phyloP scores from a whole-genome alignment of 306 rosid species.

The Vigna nakashimae region DNA sequence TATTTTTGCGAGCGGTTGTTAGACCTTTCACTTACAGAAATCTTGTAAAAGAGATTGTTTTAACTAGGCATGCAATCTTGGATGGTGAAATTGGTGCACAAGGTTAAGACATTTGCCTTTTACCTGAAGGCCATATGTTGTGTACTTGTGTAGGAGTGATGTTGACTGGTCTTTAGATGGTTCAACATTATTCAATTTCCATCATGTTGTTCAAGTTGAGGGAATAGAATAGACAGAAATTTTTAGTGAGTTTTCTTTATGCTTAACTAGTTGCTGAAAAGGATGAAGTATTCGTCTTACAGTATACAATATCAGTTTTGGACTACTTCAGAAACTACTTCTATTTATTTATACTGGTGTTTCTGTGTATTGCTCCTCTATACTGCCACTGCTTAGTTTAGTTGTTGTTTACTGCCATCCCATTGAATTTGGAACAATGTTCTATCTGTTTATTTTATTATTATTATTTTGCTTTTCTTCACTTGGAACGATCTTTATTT shows the following conservation, averaged over 20 bases:
- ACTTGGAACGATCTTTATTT: no score
- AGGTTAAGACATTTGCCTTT: slow-evolving; percentile 37
- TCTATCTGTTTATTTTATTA: not conserved
- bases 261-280: slow-evolving; percentile 36
- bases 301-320: slow-evolving; percentile 20
- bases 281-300: slow-evolving; percentile 3
- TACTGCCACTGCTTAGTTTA: not conserved
- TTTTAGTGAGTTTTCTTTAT: slow-evolving; percentile 1
- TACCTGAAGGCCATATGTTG: slow-evolving; percentile 11
- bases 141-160: slow-evolving; percentile 21
- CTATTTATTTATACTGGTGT: not conserved
- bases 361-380: not conserved
- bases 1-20: slow-evolving; percentile 79
- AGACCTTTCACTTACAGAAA: slow-evolving; percentile 78
- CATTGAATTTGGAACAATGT: not conserved
- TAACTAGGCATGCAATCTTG: slow-evolving; percentile 89
- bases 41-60: slow-evolving; percentile 91
- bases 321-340: slow-evolving; percentile 15
- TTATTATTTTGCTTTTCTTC: no score
- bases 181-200: slow-evolving; percentile 31
- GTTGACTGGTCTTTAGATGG: slow-evolving; percentile 28
- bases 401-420: not conserved
- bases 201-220: slow-evolving; percentile 37
- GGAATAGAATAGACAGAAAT: slow-evolving; percentile 37
- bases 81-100: slow-evolving; percentile 79